Conservation (phyloP, 768 basidiomycete species). For the Serendipita sp. region DNA sequence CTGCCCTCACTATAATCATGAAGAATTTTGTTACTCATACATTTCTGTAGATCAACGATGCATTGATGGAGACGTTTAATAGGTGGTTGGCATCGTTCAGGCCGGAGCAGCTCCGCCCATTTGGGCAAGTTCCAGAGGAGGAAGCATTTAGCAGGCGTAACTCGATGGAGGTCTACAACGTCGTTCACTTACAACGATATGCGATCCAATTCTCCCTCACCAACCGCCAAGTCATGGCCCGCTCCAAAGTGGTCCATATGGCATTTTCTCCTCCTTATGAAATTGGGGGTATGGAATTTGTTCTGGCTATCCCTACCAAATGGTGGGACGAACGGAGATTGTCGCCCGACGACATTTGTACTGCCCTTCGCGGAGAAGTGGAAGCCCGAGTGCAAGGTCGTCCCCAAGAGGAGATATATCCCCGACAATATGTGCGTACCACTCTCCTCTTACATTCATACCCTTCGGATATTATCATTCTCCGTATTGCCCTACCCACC, state of each 20-base stretch:
- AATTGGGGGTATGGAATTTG: neutral
- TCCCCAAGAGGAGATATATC: neutral
- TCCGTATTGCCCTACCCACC: too few relatives aligned
- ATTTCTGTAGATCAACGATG: neutral
- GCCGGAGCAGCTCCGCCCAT: neutral
- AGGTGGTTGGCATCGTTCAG: neutral
- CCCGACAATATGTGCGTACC: neutral
- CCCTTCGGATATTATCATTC: too few relatives aligned
- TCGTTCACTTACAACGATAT: neutral
- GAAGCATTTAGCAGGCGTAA: neutral
- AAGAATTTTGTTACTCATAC: too few relatives aligned
- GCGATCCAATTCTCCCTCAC: neutral
- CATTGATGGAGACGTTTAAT: neutral
- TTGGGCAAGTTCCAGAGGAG: neutral
- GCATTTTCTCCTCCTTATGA: neutral
- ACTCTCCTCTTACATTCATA: neutral
- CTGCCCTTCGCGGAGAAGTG: neutral
- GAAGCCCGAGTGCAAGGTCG: conserved; percentile 1
- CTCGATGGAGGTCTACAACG: neutral
- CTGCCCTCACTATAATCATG: too few relatives aligned
- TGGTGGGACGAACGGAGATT: neutral
- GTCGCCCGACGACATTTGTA: neutral
- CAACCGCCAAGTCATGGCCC: neutral
- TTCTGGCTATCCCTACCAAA: neutral
- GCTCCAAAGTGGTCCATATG: neutral